Base-by-base conservation (phyloP, 257 asterid genomes). In the Petrea volubilis region DNA sequence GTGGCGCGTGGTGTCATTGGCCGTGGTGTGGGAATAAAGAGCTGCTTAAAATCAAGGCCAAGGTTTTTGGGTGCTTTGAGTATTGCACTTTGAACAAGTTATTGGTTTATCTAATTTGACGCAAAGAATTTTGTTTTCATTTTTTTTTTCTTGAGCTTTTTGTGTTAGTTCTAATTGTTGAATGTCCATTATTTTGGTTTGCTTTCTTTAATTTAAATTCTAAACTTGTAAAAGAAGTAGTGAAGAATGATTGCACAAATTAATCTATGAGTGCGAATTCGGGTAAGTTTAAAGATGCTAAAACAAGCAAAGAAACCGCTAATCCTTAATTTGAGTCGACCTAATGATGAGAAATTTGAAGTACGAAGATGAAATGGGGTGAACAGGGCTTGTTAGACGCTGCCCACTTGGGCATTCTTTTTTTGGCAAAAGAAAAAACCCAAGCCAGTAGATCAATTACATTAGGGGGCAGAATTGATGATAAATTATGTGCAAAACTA, bases 1-100 rank as follows among this genome's bases (percentile, higher is more conserved):
- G 73, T 40, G 83, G 85, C 81, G 81, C 87, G 83, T 82, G 79
- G 62, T 46, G 6, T 41, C 33, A 59, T 6, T 70, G 53, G 38
- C 55, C 74, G 2, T 17, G 14, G 13, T 29, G 21, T 2, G 51
- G 64, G 76, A 64, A 71, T 68, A 68, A 78, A 56, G 15, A 58
- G 64, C 64, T 31, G n/a, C 43, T 58, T 71, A 47, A 38, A 49
- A 61, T 57, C 25, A 53, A 58, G 59, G 72, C 63, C 27, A 44
- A 43, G 43, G 28, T 59, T 71, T 47, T 63, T 46, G 59, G 64
- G 57, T 17, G 15, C 27, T 17, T 64, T 20, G 31, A 34, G 15
- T 53, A 72, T 14, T 31, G 15, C 55, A 9, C n/a, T 65, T 28
- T 56, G 34, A 23, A 67, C 72, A 63, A 64, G 72, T 53, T 33